Conservation (phyloP, 352 stramenopile species). For the Pythium aphanidermatum region DNA sequence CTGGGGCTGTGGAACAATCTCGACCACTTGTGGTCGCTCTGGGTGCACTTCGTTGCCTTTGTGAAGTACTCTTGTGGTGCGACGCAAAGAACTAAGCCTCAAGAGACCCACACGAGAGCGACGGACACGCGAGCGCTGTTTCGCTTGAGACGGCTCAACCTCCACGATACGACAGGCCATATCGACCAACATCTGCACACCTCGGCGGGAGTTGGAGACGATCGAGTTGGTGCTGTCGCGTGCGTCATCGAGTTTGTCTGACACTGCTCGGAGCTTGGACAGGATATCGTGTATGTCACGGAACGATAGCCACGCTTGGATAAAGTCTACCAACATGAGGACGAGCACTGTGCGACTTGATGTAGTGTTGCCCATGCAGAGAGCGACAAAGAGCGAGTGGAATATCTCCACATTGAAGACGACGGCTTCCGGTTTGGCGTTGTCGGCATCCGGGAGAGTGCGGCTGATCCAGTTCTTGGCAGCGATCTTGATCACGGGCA, state of each 20-base stretch:
- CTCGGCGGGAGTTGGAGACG: background rate
- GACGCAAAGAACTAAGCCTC: too few relatives aligned
- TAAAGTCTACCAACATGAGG: conserved; percentile 11
- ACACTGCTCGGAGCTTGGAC: background rate
- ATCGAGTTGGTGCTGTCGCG: background rate
- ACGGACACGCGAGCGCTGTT: too few relatives aligned
- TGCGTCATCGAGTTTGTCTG: conserved; percentile 1
- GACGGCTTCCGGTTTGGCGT: conserved; percentile 23
- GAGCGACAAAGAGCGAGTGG: conserved; percentile 19
- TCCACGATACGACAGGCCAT: background rate
- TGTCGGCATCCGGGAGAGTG: conserved; percentile 13
- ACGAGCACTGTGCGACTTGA: conserved; percentile 2
- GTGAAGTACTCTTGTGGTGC: too few relatives aligned
- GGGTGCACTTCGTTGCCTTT: too few relatives aligned
- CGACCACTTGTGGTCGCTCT: too few relatives aligned
- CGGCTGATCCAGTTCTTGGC: conserved; percentile 34
- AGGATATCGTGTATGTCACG: conserved; percentile 3
- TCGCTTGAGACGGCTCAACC: conserved; percentile 2
- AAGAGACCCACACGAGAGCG: too few relatives aligned
- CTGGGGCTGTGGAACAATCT: too few relatives aligned
- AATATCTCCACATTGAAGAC: conserved; percentile 23
- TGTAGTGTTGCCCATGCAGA: conserved; percentile 11
- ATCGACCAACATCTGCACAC: background rate
- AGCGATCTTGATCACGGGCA: conserved; percentile 35
- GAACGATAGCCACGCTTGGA: conserved; percentile 7